These are phyloP conservation scores for Aspergillus fructus DNA, from an alignment of 2,329 filamentous ascomycete genomes.

Conservation along the genomic window DNA sequence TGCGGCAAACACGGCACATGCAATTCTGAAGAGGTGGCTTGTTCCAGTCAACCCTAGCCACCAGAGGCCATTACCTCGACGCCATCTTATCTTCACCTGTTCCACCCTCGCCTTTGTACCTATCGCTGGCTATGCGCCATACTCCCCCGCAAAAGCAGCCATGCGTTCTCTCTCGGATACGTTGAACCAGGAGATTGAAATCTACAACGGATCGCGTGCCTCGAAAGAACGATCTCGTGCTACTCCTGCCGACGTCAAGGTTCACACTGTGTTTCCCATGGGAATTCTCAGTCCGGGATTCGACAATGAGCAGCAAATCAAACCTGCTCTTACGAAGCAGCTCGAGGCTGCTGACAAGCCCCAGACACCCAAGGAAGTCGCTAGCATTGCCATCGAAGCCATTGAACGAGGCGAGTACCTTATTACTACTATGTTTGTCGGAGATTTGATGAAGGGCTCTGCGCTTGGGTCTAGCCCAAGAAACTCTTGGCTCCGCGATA, in stretches of 20 bases:
- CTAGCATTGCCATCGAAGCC: constrained; percentile 65
- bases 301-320: constrained; percentile 71
- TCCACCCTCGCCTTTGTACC: constrained; percentile 74
- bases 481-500: constrained; percentile 55
- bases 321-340: constrained; percentile 75
- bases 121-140: constrained; percentile 78
- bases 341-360: constrained; percentile 81
- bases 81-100: constrained; percentile 85
- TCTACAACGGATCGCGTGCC: constrained; percentile 70
- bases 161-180: constrained; percentile 80
- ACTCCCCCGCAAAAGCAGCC: constrained; percentile 81
- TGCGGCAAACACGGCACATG: constrained; percentile 79
- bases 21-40: constrained; percentile 74
- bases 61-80: constrained; percentile 39
- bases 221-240: constrained; percentile 37
- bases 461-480: constrained; percentile 53
- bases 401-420: constrained; percentile 79
- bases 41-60: constrained; percentile 32
- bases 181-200: constrained; percentile 75
- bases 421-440: constrained; percentile 73
- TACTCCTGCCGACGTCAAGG: constrained; percentile 66
- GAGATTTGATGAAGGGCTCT: constrained; percentile 67
- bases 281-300: constrained; percentile 77
- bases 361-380: constrained; percentile 77
- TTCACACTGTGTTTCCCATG: constrained; percentile 81